Percentiles rank a stretch among this genome's conserved stretches.
Conservation (phyloP, 2,329 filamentous ascomycete species). For the Colletotrichum australisinense region DNA sequence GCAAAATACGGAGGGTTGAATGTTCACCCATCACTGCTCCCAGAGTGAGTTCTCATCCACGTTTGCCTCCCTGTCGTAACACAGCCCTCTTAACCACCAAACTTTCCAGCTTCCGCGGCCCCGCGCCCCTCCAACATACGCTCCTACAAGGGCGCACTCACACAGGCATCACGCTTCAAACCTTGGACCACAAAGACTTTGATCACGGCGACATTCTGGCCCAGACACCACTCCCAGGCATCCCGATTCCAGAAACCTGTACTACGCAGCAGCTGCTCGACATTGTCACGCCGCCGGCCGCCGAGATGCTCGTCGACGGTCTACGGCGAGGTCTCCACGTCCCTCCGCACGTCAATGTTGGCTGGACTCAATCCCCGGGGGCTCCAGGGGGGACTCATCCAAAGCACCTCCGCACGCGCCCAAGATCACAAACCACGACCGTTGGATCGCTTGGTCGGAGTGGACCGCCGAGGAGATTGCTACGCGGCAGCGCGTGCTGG, state of each 20-base stretch:
- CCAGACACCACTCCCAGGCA: slow-evolving; percentile 72
- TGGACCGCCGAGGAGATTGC: slow-evolving; percentile 67
- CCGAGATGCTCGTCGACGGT: slow-evolving; percentile 75
- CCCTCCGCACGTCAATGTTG: slow-evolving; percentile 62
- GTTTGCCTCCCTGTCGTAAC: neutral
- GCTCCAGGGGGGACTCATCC: slow-evolving; percentile 8
- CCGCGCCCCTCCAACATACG: slow-evolving; percentile 89
- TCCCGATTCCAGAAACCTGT: slow-evolving; percentile 58
- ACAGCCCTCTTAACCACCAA: slow-evolving; percentile 15
- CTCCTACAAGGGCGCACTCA: slow-evolving; percentile 70
- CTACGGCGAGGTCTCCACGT: slow-evolving; percentile 74
- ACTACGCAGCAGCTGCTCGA: slow-evolving; percentile 55
- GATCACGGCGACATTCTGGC: slow-evolving; percentile 82
- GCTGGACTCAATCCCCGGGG: slow-evolving; percentile 41
- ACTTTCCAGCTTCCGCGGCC: slow-evolving; percentile 75
- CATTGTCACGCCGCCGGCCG: slow-evolving; percentile 72
- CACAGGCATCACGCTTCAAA: slow-evolving; percentile 89
- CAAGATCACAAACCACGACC: slow-evolving; percentile 77
- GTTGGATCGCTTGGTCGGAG: slow-evolving; percentile 68
- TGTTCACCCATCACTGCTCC: slow-evolving; percentile 91
- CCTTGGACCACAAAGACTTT: slow-evolving; percentile 79
- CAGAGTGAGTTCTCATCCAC: slow-evolving; percentile 67
- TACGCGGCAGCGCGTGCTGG: slow-evolving; percentile 69
- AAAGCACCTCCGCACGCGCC: slow-evolving; percentile 65
- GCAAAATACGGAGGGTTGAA: slow-evolving; percentile 90